These are phyloP conservation scores for Prillingera fragicola DNA, from an alignment of 1,284 basidiomycete genomes.

Conservation along the genomic window DNA sequence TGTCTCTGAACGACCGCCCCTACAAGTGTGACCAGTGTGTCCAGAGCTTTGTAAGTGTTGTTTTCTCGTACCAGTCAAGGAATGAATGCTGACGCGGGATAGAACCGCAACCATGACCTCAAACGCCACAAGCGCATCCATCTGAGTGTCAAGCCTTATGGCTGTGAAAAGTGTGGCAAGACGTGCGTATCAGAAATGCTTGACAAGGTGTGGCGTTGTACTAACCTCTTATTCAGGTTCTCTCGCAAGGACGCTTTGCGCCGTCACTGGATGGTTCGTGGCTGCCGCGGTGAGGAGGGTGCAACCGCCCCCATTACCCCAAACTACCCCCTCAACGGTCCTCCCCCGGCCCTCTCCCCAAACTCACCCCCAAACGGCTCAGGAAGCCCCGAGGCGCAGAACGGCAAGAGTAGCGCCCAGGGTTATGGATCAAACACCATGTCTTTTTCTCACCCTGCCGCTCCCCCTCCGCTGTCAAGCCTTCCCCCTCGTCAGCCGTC, in stretches of 20 bases:
- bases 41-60: conserved; percentile 45
- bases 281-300: conserved; percentile 46
- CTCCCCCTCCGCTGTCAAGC: conserved; percentile 33
- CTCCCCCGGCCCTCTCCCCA: conserved; percentile 32
- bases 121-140: conserved; percentile 50
- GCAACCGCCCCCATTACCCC: conserved; percentile 41
- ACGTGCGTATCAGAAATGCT: conserved; percentile 25
- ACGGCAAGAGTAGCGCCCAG: neutral
- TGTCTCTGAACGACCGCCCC: conserved; percentile 41
- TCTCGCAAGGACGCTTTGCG: conserved; percentile 50
- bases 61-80: no score
- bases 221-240: conserved; percentile 32
- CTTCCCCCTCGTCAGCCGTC: conserved; percentile 32
- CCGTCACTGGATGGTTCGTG: conserved; percentile 50
- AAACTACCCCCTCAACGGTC: conserved; percentile 32
- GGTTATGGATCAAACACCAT: conserved; percentile 11
- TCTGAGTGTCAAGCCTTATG: conserved; percentile 49
- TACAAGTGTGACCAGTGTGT: conserved; percentile 50
- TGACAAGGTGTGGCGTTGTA: no score
- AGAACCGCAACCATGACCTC: conserved; percentile 51
- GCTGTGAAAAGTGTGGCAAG: conserved; percentile 49
- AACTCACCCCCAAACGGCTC: conserved; percentile 22
- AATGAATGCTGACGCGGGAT: neutral
- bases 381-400: conserved; percentile 4
- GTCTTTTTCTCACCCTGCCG: conserved; percentile 30